Percentiles rank a stretch among this genome's conserved stretches.
Conservation (phyloP, 2,329 filamentous ascomycete genomes). For the Chrysosporium keratinophilum region DNA sequence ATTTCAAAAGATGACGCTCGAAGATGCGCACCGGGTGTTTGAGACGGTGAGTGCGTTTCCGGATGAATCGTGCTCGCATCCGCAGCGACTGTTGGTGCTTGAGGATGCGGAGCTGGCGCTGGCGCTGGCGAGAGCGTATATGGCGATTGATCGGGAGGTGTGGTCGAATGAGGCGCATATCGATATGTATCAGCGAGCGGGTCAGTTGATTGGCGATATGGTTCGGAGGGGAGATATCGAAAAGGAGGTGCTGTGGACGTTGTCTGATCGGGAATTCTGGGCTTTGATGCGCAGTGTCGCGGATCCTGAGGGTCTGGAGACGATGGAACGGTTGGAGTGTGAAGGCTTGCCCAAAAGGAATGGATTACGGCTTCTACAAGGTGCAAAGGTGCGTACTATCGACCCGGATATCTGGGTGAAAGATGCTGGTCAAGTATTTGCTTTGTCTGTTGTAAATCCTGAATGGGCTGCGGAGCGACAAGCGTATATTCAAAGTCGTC, state of each 20-base stretch:
- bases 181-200: constrained; percentile 6
- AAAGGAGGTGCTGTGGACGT: not conserved
- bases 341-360: not conserved
- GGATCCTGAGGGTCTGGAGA: not conserved
- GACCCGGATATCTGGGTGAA: not conserved
- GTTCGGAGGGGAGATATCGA: not conserved
- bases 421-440: not conserved
- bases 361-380: not conserved
- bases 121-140: not conserved
- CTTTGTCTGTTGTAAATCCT: not conserved
- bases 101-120: not conserved
- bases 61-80: not conserved
- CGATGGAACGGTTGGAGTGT: not conserved
- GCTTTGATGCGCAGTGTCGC: not conserved
- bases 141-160: not conserved
- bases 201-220: not conserved
- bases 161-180: constrained; percentile 7
- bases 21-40: not conserved
- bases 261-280: constrained; percentile 4
- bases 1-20: not conserved
- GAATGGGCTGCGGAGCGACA: not conserved
- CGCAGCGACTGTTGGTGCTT: not conserved
- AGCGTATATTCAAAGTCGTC: not conserved
- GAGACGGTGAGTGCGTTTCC: not conserved
- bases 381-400: not conserved